Percentiles rank a stretch among this genome's conserved stretches.
Conservation (phyloP, 2,329 filamentous ascomycete genomes). For the Escovopsis sp. region DNA sequence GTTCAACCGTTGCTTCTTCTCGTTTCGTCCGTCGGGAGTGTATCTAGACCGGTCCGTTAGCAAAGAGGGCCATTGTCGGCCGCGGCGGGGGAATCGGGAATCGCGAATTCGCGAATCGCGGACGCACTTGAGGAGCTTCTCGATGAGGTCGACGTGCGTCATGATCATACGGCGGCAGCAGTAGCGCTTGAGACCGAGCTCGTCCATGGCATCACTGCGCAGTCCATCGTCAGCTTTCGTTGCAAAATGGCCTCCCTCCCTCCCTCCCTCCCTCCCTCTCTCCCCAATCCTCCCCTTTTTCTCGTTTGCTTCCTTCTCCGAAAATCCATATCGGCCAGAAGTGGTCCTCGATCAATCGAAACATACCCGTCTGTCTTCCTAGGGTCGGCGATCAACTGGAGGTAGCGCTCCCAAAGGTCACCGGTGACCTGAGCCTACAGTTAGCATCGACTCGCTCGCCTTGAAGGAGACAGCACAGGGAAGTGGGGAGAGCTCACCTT, state of each 20-base stretch:
- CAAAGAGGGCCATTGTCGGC: background rate
- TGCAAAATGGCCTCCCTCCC: background rate
- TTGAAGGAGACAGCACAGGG: too few relatives aligned
- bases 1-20: conserved; percentile 38
- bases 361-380: conserved; percentile 56
- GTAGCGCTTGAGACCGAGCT: conserved; percentile 85
- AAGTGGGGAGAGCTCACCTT: conserved; percentile 48
- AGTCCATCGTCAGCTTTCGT: background rate
- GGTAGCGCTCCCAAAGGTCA: conserved; percentile 93
- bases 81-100: background rate
- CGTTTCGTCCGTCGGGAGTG: conserved; percentile 47
- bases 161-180: conserved; percentile 99
- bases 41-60: conserved; percentile 27
- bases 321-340: too few relatives aligned
- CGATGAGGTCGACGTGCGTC: conserved; percentile 97
- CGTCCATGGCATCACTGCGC: conserved; percentile 81
- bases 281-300: too few relatives aligned
- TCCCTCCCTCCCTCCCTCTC: too few relatives aligned
- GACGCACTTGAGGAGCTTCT: conserved; percentile 85
- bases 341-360: too few relatives aligned
- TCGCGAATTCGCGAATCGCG: background rate
- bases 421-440: conserved; percentile 68
- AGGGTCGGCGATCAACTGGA: conserved; percentile 67
- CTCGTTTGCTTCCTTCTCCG: too few relatives aligned
- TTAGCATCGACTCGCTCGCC: conserved; percentile 12